Conservation (phyloP, 192 early-diverging fungal species). For the Umbelopsis isabellina region DNA sequence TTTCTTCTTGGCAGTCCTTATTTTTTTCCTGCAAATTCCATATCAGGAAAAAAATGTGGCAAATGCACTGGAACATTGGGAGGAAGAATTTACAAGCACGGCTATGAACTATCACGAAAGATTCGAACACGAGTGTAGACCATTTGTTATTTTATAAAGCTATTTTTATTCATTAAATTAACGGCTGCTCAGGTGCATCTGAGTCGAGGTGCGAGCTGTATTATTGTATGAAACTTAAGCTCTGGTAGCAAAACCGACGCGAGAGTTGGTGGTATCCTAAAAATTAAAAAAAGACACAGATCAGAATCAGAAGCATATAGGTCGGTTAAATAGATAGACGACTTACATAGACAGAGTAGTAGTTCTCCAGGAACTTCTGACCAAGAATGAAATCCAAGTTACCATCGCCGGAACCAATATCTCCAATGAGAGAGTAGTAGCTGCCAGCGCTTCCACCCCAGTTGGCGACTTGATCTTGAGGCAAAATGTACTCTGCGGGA, state of each 20-base stretch:
- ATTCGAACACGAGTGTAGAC: too few species aligned
- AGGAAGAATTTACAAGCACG: too few species aligned
- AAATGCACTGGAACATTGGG: too few species aligned
- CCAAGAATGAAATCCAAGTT: conserved; percentile 46
- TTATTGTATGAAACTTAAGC: not conserved
- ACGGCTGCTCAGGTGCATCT: not conserved
- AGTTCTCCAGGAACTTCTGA: conserved; percentile 56
- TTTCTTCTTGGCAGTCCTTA: conserved; percentile 4
- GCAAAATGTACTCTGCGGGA: conserved; percentile 30
- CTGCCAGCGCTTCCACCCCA: conserved; percentile 12
- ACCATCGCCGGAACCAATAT: not conserved
- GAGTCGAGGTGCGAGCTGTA: not conserved
- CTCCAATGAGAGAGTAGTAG: conserved; percentile 22
- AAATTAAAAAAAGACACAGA: not conserved
- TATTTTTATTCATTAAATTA: not conserved
- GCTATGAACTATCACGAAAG: too few species aligned
- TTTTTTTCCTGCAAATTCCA: not conserved
- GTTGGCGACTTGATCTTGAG: conserved; percentile 22
- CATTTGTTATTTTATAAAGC: too few species aligned
- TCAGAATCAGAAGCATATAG: not conserved
- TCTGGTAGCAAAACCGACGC: conserved; percentile 44
- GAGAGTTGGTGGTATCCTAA: conserved; percentile 43
- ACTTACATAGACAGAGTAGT: conserved; percentile 50
- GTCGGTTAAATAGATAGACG: not conserved
- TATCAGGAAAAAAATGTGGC: not conserved